Evolutionary conservation across 345 rosid genomes (phyloP), one percentile per base, ranked within the genome.

Genomic region (Rhodamnia rubescens): DNA sequence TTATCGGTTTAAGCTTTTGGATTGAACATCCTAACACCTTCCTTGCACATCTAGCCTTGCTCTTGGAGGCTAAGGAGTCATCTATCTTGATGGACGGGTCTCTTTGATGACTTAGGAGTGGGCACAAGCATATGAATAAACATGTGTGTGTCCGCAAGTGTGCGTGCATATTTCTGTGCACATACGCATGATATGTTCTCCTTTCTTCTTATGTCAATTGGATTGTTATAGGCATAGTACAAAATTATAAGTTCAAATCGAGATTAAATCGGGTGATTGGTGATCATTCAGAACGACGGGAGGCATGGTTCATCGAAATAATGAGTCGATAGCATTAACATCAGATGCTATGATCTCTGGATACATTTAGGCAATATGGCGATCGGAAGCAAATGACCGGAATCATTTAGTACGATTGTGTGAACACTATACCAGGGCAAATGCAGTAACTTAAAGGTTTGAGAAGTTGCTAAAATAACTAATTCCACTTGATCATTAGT

Each of bases 341-440:
- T 21, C 1, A 0, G 47, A 69, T 36, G 47, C 7, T 69, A 69
- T 20, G 26, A 20, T 69, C 24, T 9, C 26, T 18, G 6, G 47
- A 20, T 20, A 36, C 22, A 64, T 64, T 64, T 29, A 64, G 47
- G 47, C 47, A 36, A 36, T 32, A 8, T 8, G 32, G 47, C 13
- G 22, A 9, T 2, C 0, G 1, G 47, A 4, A 32, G 78, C 64
- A 32, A 83, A 83, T 13, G 0, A 4, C 47, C 24, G 8, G 84
- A 49, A 29, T 83, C 84, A 20, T 83, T 29, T 32, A 32, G 7
- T 53, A 53, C 2, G 1, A 53, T 32, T 2, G 47, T 53, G 47
- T 53, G 61, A n/a, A 83, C 84, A 53, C 5, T 14, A 87, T 74
- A 83, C 55, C 84, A 9, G 40, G 24, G 82, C 42, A 85, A n/a